These are phyloP conservation scores for Hypoxylon sp. DNA, from an alignment of 2,329 filamentous ascomycete species.

Conservation along the genomic window DNA sequence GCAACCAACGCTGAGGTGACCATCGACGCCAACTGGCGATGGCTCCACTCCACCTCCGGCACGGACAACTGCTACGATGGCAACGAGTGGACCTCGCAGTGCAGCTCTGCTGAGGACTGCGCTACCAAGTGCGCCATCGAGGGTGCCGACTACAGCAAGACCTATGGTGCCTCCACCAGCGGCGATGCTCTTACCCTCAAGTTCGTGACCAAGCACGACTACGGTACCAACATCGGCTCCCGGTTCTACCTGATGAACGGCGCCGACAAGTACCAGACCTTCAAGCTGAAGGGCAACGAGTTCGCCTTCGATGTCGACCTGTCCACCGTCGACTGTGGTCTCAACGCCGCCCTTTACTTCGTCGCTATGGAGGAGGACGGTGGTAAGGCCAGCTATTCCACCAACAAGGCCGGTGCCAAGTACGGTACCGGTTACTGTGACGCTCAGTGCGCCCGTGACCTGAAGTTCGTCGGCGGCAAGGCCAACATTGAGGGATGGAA, in stretches of 20 bases:
- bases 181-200: constrained; percentile 65
- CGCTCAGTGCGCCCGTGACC: constrained; percentile 63
- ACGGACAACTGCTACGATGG: constrained; percentile 66
- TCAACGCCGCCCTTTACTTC: constrained; percentile 75
- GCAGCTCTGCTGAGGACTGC: constrained; percentile 59
- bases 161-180: constrained; percentile 64
- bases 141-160: constrained; percentile 62
- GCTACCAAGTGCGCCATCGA: constrained; percentile 63
- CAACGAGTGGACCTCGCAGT: constrained; percentile 58
- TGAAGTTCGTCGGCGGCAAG: constrained; percentile 68
- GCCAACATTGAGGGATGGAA: constrained; percentile 65
- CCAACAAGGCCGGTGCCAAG: constrained; percentile 64
- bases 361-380: constrained; percentile 70
- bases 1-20: constrained; percentile 62
- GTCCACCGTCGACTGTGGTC: constrained; percentile 71
- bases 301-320: constrained; percentile 76
- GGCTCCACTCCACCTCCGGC: constrained; percentile 62
- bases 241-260: constrained; percentile 72
- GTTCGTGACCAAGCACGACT: constrained; percentile 66
- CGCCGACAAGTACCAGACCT: constrained; percentile 70
- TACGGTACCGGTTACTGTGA: constrained; percentile 71
- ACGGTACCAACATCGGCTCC: constrained; percentile 60
- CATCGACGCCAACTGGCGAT: constrained; percentile 68
- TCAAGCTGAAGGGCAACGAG: constrained; percentile 72
- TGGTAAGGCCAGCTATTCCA: constrained; percentile 62